Evolutionary conservation across 2,329 filamentous ascomycete species (phyloP), one percentile per base, ranked within the genome.

Genomic region (Fonsecaea pugnacius): DNA sequence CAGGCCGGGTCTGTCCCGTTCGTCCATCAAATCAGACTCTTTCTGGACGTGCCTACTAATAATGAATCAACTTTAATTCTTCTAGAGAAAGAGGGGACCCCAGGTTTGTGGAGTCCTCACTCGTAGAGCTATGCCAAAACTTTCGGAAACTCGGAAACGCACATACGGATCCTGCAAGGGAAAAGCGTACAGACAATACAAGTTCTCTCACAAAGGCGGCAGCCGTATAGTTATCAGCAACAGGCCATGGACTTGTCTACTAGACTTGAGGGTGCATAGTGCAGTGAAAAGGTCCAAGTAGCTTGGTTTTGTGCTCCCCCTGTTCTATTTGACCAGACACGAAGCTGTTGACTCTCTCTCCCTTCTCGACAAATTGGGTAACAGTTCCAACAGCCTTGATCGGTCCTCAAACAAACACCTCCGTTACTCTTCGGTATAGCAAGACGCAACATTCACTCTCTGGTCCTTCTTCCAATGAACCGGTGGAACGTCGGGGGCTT

Each of bases 401-500:
- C 43, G 43, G n/a, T 48, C 27, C 27, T 48, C 16, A 48, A 48
- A 48, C 1, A 48, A 14, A 27, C 43, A 14, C 8, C 43, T 48
- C 43, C 16, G 24, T 48, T 27, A 48, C 43, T 48, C 8, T 48
- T 48, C 43, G 43, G 43, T 48, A 21, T 48, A 48, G 43, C 51
- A 54, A 32, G 51, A 54, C 24, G 51, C 51, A 1, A 54, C 51
- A 54, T 54, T 30, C 24, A 30, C 32, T 54, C 51, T 54, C 51
- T 54, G 51, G 51, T 54, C 51, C 18, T 54, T 54, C 32, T 54
- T 54, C 51, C 51, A 54, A 35, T 54, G 51, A 35, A 54, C 51
- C 12, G 24, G 51, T 32, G 51, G 51, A 32, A 54, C 51, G 5
- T 54, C 51, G 1, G 43, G 51, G 51, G 51, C 51, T 35, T 54